Base-by-base conservation (phyloP, 768 basidiomycete species). In the Sarcodon sp. region DNA sequence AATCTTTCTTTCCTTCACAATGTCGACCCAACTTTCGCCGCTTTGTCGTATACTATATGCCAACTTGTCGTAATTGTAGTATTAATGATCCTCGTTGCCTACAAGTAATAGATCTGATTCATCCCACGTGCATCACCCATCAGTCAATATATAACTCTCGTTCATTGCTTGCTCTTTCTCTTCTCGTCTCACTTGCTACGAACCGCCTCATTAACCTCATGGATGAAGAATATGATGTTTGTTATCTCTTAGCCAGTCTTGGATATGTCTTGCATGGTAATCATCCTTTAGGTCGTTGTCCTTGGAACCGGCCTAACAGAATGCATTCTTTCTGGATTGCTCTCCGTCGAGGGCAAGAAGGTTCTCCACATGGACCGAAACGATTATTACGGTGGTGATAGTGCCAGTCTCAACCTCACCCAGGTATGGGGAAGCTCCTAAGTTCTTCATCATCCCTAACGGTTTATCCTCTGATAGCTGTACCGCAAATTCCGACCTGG, bases 301-400 rank as follows among this genome's bases (percentile, higher is more conserved):
- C 78, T 98, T 58, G 96, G 96, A 51, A 99, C 96, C 52, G 96
- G 96, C 52, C 71, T 99, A 61, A 97, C 94, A 31, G 96, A 99
- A 66, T 98, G 96, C 69, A 93, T 98, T 64, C 80, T 99, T 52
- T 98, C 96, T 12, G 96, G 96, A 35, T 69, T 99, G 58, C 75
- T 99, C 58, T 98, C 94, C n/a, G 94, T 97, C 41, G 96, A 97
- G 65, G 94, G 96, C 54, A 97, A 98, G 78, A 99, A 98, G 71
- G 96, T 99, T 59, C 80, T 99, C 45, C 96, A 99, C 67, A 97
- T 96, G 77, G 92, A 94, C 67, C 75, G 90, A 59, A 98, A 98
- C 60, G 94, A 99, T 66, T 99, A 99, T 68, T 99, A 99, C 53
- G 96, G 96, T 41, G 96, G 88, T 48, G 96, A 97, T 61, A 87